Evolutionary conservation across 2,329 filamentous ascomycete species (phyloP), one percentile per base, ranked within the genome.

Genomic region (Chaetothyriales sp.): DNA sequence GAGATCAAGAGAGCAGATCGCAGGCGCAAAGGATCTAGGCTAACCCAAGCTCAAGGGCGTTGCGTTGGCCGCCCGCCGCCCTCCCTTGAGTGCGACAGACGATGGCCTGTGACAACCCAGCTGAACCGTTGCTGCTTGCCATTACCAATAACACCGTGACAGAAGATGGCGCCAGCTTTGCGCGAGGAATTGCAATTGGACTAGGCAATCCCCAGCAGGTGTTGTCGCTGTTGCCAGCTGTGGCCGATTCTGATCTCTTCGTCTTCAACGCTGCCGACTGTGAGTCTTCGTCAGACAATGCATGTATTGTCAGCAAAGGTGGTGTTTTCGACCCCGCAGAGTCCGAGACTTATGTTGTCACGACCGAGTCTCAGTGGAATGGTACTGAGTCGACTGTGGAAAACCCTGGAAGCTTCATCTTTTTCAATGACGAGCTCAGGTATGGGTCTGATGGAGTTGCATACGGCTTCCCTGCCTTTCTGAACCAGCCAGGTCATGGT

Each of bases 131-230:
- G 12, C 47, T 44, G 32, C 51, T 58, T 18, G 42, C 54, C 7
- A 56, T 53, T 51, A 25, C 44, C 18, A 58, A 58, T 44, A 51
- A 56, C 22, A 59, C 57, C 2, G 53, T 59, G 46, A 56, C 54
- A 7, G 53, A 50, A 22, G 53, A 58, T 44, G 56, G 57, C 44
- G 46, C 51, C 26, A 54, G 55, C 49, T 51, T 54, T 45, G 52
- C 46, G 8, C 18, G 54, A 48, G 57, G 57, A 1, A 55, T 59
- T 26, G 51, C 50, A 28, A 18, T 59, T 18, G 51, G 52, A 5
- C 52, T 59, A 49, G 57, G 57, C 36, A 56, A 28, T 15, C 57
- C 57, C 5, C 53, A 56, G 20, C 57, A 59, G 49, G 55, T 56
- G 25, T 50, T 59, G n/a, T 53, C 55, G 9, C 51, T 59, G 10